Conservation (phyloP, 2,329 filamentous ascomycete genomes). For the Scleromitrula shiraiana region DNA sequence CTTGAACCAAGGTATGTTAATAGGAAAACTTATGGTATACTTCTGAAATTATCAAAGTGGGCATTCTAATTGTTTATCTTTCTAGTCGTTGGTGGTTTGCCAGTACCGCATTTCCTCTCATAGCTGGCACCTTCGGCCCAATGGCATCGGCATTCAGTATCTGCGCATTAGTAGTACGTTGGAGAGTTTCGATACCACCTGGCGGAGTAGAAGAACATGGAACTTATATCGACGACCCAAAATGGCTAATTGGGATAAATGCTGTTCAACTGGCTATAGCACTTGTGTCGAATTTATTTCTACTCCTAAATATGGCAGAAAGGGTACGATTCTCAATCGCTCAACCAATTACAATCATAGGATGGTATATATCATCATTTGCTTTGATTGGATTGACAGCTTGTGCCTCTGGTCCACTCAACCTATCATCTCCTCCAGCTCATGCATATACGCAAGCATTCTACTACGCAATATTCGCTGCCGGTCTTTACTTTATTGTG, state of each 20-base stretch:
- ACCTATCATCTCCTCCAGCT: conserved; percentile 38
- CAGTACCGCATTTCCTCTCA: conserved; percentile 62
- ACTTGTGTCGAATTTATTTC: conserved; percentile 68
- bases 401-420: conserved; percentile 54
- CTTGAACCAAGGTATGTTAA: conserved; percentile 20
- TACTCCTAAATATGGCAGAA: conserved; percentile 81
- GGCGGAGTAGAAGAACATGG: conserved; percentile 44
- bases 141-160: conserved; percentile 85
- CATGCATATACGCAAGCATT: conserved; percentile 73
- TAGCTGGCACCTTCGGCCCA: conserved; percentile 77
- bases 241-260: conserved; percentile 68
- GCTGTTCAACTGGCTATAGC: conserved; percentile 69
- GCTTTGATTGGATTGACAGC: conserved; percentile 59
- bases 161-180: conserved; percentile 72
- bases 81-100: conserved; percentile 50
- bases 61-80: neutral
- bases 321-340: conserved; percentile 73
- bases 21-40: neutral
- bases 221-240: conserved; percentile 56
- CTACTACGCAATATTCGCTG: conserved; percentile 77
- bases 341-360: conserved; percentile 72
- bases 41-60: neutral
- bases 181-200: conserved; percentile 54
- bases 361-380: conserved; percentile 62
- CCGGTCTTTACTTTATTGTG: conserved; percentile 67